Base-by-base conservation (phyloP, 768 basidiomycete genomes). In the Mycena belliarum region DNA sequence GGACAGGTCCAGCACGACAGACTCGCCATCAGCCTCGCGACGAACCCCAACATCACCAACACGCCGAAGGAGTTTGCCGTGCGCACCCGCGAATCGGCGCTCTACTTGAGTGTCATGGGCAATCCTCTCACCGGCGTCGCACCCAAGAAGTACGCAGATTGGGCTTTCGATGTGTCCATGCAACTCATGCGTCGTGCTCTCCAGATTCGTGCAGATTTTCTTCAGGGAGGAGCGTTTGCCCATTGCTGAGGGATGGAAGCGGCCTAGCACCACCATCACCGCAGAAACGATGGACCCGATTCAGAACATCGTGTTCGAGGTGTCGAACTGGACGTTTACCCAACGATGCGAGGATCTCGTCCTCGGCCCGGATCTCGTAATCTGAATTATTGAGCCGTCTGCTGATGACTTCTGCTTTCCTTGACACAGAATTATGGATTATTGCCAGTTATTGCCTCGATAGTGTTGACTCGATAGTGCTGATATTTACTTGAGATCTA, bases 201-300 rank as follows among this genome's bases (percentile, higher is more conserved):
- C 45, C 24, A 65, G 64, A 18, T 62, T 65, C 20, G 64, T 65
- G 6, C 42, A 65, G 18, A 63, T 60, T 18, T 60, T 63, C 47
- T 63, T 65, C 55, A 26, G 61, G 8, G 61, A 65, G 28, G 64
- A 65, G 42, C 61, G 64, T 3, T 46, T 65, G 29, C 64, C 64
- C 24, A 60, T 65, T 23, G 57, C 50, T 14, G 64, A 65, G 32
- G 64, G 64, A 21, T 65, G 64, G 64, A 63, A 46, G 42, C 40
- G 54, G 24, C 37, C 64, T 3, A 43, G 29, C 2, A 37, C 41
- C 7, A 40, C 45, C 1, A 63, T 65, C 49, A 63, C 49, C 18
- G 24, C 38, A 7, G 28, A 23, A 21, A 52, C 58, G 15, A 16
- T 65, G 16, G 11, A 11, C 26, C 57, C 61, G 4, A 54, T 59